phyloP scores from a whole-genome alignment of 1,139 yeast species.

The Magnusiomyces magnusii region DNA sequence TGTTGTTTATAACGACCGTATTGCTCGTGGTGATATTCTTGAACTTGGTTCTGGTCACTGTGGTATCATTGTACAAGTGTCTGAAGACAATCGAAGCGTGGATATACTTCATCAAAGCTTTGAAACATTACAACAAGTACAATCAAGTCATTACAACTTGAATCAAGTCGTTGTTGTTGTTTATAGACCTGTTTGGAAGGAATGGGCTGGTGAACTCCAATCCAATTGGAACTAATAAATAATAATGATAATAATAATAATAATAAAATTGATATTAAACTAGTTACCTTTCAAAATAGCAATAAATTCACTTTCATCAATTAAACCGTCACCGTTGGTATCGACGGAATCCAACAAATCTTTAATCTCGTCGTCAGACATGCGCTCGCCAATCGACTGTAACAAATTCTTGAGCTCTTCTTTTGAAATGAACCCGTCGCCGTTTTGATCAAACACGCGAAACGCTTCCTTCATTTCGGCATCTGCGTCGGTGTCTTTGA shows the following conservation, averaged over 20 bases:
- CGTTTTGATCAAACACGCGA: constrained; percentile 79
- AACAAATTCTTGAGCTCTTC: constrained; percentile 94
- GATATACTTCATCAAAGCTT: constrained; percentile 51
- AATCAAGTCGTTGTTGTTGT: constrained; percentile 44
- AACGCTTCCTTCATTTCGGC: constrained; percentile 97
- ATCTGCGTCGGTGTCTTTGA: constrained; percentile 93
- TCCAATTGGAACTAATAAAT: constrained; percentile 41
- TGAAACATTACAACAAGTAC: constrained; percentile 42
- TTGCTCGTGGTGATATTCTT: constrained; percentile 42
- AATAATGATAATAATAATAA: constrained; percentile 20
- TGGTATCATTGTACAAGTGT: constrained; percentile 45
- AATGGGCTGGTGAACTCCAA: constrained; percentile 44
- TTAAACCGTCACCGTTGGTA: constrained; percentile 33
- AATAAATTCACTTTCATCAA: constrained; percentile 2
- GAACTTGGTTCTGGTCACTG: constrained; percentile 56
- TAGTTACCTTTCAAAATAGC: constrained; percentile 1
- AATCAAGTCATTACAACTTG: constrained; percentile 40
- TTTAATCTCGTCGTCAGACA: constrained; percentile 92
- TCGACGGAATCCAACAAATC: constrained; percentile 96
- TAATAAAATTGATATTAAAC: constrained; percentile 21
- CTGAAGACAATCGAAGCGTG: constrained; percentile 31
- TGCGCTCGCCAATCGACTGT: constrained; percentile 91
- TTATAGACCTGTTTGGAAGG: constrained; percentile 49
- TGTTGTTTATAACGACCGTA: constrained; percentile 25
- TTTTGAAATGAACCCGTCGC: constrained; percentile 93